phyloP scores from a whole-genome alignment of 768 basidiomycete genomes.

The Lactifluus rugatus region DNA sequence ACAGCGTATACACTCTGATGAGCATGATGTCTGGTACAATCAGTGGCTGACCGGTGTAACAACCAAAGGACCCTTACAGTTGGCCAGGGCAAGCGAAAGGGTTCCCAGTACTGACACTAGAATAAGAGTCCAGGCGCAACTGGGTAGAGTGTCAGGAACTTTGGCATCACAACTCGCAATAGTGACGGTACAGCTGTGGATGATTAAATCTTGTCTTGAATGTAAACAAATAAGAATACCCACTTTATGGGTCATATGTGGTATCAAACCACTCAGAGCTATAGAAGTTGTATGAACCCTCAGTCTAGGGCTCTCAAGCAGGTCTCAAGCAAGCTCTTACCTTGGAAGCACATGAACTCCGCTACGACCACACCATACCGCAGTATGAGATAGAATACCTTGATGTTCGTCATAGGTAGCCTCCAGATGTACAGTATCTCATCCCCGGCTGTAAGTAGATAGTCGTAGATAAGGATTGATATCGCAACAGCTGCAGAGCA shows the following conservation, averaged over 20 bases:
- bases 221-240: neutral
- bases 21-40: slow-evolving; percentile 29
- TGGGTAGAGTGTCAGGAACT: neutral
- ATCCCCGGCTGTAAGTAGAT: slow-evolving; percentile 32
- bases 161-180: neutral
- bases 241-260: slow-evolving; percentile 2
- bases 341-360: slow-evolving; percentile 23
- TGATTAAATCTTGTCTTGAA: neutral
- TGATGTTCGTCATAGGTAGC: slow-evolving; percentile 29
- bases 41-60: slow-evolving; percentile 13
- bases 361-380: slow-evolving; percentile 31
- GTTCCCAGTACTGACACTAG: slow-evolving; percentile 22
- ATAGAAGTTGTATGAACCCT: neutral
- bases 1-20: slow-evolving; percentile 29
- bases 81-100: slow-evolving; percentile 23
- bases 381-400: slow-evolving; percentile 33
- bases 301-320: neutral
- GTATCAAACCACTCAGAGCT: slow-evolving; percentile 5
- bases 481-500: slow-evolving; percentile 26
- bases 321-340: slow-evolving; percentile 17
- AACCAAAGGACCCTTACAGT: slow-evolving; percentile 21
- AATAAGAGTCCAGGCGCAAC: slow-evolving; percentile 3
- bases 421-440: slow-evolving; percentile 36
- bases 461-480: slow-evolving; percentile 33
- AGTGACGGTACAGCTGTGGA: neutral